These are phyloP conservation scores for Neurospora sp. DNA, from an alignment of 495 filamentous ascomycete genomes.

Conservation along the genomic window DNA sequence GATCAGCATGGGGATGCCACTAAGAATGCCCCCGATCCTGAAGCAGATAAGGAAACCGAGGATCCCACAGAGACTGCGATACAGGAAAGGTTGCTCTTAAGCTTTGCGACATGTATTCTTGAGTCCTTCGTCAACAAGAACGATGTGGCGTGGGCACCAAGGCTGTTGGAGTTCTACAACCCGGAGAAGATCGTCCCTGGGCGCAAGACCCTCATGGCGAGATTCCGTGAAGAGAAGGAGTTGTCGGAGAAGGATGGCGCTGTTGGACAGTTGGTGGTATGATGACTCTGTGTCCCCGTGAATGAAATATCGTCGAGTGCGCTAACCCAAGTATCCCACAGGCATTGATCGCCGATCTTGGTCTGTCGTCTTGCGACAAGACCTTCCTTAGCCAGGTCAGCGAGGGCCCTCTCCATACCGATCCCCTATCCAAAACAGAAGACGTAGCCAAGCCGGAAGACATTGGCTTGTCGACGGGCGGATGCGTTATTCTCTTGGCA, in stretches of 20 bases:
- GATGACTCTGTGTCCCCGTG: slow-evolving; percentile 14
- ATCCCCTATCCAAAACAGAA: slow-evolving; percentile 29
- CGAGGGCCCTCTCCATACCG: slow-evolving; percentile 18
- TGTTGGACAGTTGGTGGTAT: slow-evolving; percentile 66
- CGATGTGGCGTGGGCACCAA: slow-evolving; percentile 61
- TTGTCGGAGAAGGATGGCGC: slow-evolving; percentile 56
- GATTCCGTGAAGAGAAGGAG: slow-evolving; percentile 51
- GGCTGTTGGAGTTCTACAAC: slow-evolving; percentile 61
- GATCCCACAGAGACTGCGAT: slow-evolving; percentile 51
- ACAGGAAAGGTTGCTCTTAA: slow-evolving; percentile 63
- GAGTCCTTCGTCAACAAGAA: slow-evolving; percentile 66
- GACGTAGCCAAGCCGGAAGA: slow-evolving; percentile 42
- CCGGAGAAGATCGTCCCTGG: slow-evolving; percentile 49
- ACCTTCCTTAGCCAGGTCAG: slow-evolving; percentile 22
- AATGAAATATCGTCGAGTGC: background rate
- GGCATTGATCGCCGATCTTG: slow-evolving; percentile 65
- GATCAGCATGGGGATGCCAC: slow-evolving; percentile 32
- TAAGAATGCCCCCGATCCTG: slow-evolving; percentile 67
- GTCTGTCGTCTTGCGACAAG: slow-evolving; percentile 25
- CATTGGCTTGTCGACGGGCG: slow-evolving; percentile 65
- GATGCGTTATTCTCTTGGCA: slow-evolving; percentile 53
- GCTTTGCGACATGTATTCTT: slow-evolving; percentile 74
- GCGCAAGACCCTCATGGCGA: slow-evolving; percentile 46
- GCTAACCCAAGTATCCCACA: slow-evolving; percentile 17
- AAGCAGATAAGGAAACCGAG: slow-evolving; percentile 48